These are phyloP conservation scores for Colletotrichum cordylinicola DNA, from an alignment of 2,329 filamentous ascomycete species.

Conservation along the genomic window DNA sequence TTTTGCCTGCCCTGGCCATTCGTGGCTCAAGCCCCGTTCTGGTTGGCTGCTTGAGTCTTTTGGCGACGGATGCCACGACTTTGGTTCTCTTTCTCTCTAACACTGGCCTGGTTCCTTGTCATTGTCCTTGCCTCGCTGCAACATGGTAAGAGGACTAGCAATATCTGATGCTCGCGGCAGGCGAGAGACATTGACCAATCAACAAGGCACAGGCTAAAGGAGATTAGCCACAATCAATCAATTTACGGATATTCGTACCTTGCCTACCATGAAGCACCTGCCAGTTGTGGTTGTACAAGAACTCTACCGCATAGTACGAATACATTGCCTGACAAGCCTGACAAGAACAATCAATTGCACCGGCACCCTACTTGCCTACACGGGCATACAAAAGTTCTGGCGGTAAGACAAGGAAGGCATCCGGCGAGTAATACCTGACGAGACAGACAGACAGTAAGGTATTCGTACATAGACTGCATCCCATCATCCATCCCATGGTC, in stretches of 20 bases:
- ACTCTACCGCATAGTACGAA: neutral
- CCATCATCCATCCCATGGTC: neutral
- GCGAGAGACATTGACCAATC: neutral
- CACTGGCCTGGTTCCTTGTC: slow-evolving; percentile 10
- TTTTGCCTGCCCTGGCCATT: slow-evolving; percentile 17
- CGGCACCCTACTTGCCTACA: neutral
- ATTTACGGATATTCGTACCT: neutral
- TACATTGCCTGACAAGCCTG: neutral
- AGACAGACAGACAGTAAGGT: neutral
- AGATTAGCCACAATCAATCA: neutral
- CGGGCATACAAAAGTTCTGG: neutral
- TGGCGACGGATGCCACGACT: neutral
- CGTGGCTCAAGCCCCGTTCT: neutral
- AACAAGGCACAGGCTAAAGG: neutral
- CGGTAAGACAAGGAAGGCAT: neutral
- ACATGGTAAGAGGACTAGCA: neutral
- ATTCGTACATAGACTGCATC: neutral
- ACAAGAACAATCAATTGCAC: neutral
- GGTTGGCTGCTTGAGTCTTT: slow-evolving; percentile 2
- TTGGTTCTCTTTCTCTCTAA: neutral
- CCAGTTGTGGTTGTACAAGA: neutral
- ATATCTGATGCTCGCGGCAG: neutral
- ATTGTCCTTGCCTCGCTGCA: neutral
- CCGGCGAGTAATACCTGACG: neutral
- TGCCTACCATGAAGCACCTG: neutral